phyloP scores from a whole-genome alignment of 495 filamentous ascomycete genomes.

The Penicillium pulvis region DNA sequence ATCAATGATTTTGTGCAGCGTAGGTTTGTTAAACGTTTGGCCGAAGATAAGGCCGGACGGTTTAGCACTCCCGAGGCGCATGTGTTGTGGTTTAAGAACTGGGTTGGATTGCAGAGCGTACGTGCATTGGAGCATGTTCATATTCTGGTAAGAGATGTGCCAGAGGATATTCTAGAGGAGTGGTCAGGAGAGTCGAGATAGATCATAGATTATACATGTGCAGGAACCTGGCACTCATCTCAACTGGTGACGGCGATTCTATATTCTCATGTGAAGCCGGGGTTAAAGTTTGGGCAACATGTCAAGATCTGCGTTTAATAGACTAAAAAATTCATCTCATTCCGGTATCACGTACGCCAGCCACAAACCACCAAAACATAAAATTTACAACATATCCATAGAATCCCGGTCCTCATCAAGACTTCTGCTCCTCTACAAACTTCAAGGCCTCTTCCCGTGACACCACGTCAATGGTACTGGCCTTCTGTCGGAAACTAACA shows the following conservation, averaged over 20 bases:
- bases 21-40: constrained; percentile 65
- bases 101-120: constrained; percentile 86
- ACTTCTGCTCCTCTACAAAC: constrained; percentile 85
- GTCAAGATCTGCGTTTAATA: not conserved
- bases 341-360: constrained; percentile 16
- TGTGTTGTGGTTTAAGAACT: constrained; percentile 95
- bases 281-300: not conserved
- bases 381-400: constrained; percentile 21
- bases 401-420: constrained; percentile 23
- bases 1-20: constrained; percentile 68
- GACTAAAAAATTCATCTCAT: constrained; percentile 1
- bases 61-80: constrained; percentile 48
- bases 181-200: constrained; percentile 54
- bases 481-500: constrained; percentile 91
- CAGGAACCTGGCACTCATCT: not conserved
- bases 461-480: constrained; percentile 87
- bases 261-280: not conserved
- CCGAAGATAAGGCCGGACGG: constrained; percentile 28
- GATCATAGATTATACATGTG: not conserved
- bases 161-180: constrained; percentile 57
- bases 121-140: constrained; percentile 77
- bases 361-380: constrained; percentile 13
- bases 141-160: constrained; percentile 65
- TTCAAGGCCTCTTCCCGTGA: constrained; percentile 82
- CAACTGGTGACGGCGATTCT: no score